These are phyloP conservation scores for Agastache rugosa DNA, from an alignment of 257 asterid genomes.

Conservation along the genomic window DNA sequence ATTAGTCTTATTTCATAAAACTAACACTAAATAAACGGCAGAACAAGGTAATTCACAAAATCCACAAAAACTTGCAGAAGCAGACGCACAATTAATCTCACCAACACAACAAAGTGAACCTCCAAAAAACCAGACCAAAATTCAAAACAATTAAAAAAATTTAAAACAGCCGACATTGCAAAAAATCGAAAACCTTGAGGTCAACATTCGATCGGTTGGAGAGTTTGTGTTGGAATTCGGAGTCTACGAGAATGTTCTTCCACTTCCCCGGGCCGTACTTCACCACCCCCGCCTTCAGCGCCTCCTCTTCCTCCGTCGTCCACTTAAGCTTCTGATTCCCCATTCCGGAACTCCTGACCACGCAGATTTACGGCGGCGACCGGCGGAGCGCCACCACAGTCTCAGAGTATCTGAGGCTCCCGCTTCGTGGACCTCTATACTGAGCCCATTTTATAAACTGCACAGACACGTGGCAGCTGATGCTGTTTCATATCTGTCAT, in stretches of 20 bases:
- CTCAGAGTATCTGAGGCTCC: slow-evolving; percentile 21
- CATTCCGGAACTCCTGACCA: slow-evolving; percentile 38
- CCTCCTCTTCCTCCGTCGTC: slow-evolving; percentile 64
- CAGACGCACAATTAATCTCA: slow-evolving; percentile 4
- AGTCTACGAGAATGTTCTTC: slow-evolving; percentile 58
- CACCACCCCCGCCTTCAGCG: slow-evolving; percentile 60
- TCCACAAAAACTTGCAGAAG: neutral
- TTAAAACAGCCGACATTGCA: neutral
- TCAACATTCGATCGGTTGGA: slow-evolving; percentile 64
- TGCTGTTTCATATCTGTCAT: slow-evolving; percentile 17
- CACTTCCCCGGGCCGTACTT: slow-evolving; percentile 68
- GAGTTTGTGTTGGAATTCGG: slow-evolving; percentile 44
- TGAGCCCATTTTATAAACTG: neutral
- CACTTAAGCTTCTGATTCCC: slow-evolving; percentile 67
- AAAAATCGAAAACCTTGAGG: slow-evolving; percentile 55
- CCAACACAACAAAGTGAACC: slow-evolving; percentile 5
- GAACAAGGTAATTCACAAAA: neutral
- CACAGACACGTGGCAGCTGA: slow-evolving; percentile 20
- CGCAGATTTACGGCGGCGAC: slow-evolving; percentile 1
- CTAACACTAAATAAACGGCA: neutral
- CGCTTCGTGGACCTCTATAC: slow-evolving; percentile 32
- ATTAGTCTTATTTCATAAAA: neutral
- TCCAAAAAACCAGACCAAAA: neutral
- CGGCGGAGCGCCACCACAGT: slow-evolving; percentile 13
- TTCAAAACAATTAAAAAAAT: neutral